Base-by-base conservation (phyloP, 108 stramenopile species). In the Skeletonema menzelii region DNA sequence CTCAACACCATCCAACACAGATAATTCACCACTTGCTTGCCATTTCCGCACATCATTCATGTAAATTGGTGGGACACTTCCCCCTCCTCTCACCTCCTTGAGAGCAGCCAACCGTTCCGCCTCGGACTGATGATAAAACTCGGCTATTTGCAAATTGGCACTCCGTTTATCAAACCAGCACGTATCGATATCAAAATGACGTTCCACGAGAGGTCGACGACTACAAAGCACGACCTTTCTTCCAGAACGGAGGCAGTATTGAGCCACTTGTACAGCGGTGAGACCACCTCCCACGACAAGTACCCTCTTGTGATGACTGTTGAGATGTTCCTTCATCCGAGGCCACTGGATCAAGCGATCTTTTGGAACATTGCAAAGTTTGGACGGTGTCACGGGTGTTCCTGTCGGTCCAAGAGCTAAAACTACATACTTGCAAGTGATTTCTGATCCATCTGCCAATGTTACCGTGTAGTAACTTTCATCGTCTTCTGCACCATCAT, bases 231-330 rank as follows among this genome's bases (percentile, higher is more conserved):
- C 53, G 11, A 81, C 79, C 3, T 62, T n/a, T 56, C 59, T 58
- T 3, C 62, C 65, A 1, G 24, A 35, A 14, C 68, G 65, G 13
- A 74, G 37, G 2, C 47, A 59, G 14, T 79, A 75, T 30, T 76
- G 86, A 8, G 85, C 88, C 17, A 69, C 72, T 69, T 92, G 91
- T 0, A 88, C 88, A 19, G 91, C 91, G 14, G 88, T 89, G 14
- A 92, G 61, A 15, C 91, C 91, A 12, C 91, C 91, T 11, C 91
- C 91, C 2, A 92, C 77, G 0, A 92, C 91, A 27, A 92, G 55
- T 0, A 89, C 79, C 2, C 22, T 15, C 56, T 37, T 19, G 42
- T 71, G 37, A 32, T 22, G 20, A 27, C 59, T 27, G 5, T 37
- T 27, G 27, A 56, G 31, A 4, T 82, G 31, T 14, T 80, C 55